A percentile compares a stretch with the other conserved stretches of the same genome.
Evolutionary conservation across 768 basidiomycete genomes (phyloP).

Genomic region (Tricholoma bakamatsutake): DNA sequence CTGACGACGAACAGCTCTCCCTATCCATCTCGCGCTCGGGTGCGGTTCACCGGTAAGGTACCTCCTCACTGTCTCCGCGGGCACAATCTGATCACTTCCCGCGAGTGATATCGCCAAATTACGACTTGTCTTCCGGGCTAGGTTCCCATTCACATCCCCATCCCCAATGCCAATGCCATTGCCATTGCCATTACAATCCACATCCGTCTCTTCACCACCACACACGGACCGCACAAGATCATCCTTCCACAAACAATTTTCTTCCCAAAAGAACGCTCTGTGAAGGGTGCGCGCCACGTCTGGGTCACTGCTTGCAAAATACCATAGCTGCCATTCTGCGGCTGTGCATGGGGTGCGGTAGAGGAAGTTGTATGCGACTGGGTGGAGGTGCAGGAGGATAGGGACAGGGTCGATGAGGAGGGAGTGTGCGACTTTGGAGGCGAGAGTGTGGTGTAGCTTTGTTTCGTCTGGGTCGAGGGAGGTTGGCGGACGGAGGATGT

Average conservation of each 20-base stretch:
- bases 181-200: background rate
- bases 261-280: slow-evolving; percentile 62
- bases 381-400: slow-evolving; percentile 54
- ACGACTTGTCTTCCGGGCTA: slow-evolving; percentile 8
- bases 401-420: slow-evolving; percentile 64
- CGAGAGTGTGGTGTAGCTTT: slow-evolving; percentile 10
- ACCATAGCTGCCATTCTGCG: slow-evolving; percentile 61
- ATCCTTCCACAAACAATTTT: slow-evolving; percentile 55
- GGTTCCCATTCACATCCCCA: background rate
- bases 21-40: slow-evolving; percentile 18
- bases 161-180: background rate
- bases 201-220: background rate
- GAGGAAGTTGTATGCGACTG: slow-evolving; percentile 62
- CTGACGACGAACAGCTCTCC: slow-evolving; percentile 1
- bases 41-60: slow-evolving; percentile 29
- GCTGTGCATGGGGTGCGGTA: slow-evolving; percentile 44
- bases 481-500: slow-evolving; percentile 39
- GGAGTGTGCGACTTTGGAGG: slow-evolving; percentile 32
- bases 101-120: slow-evolving; percentile 30
- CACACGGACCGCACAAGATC: slow-evolving; percentile 34
- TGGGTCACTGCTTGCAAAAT: slow-evolving; percentile 57
- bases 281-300: slow-evolving; percentile 55
- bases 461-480: slow-evolving; percentile 2
- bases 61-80: slow-evolving; percentile 26
- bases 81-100: slow-evolving; percentile 37